A percentile compares a stretch with the other conserved stretches of the same genome.
Evolutionary conservation across 345 rosid genomes (phyloP).

Genomic region (Hevea brasiliensis): DNA sequence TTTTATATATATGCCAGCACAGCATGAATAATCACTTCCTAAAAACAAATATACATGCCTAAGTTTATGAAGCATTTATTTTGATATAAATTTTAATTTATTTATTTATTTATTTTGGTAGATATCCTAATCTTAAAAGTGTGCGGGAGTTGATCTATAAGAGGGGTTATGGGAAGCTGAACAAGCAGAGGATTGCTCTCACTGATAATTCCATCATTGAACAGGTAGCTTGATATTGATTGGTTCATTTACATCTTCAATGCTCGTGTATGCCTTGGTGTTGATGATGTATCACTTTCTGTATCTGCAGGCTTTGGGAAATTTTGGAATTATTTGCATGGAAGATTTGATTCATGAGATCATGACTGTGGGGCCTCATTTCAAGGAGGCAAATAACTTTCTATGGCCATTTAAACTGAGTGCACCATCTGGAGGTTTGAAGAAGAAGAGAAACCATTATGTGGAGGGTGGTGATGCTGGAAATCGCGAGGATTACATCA

Average conservation of each 20-base stretch:
- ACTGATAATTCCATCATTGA: constrained; percentile 79
- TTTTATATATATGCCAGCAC: background rate
- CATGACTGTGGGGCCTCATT: constrained; percentile 85
- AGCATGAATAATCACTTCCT: background rate
- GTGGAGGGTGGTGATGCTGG: constrained; percentile 98
- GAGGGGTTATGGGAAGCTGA: constrained; percentile 83
- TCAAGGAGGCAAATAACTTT: constrained; percentile 88
- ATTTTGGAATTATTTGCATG: constrained; percentile 63
- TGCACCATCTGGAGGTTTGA: constrained; percentile 81
- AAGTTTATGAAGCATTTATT: background rate
- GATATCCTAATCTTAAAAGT: constrained; percentile 91
- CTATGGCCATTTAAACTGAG: constrained; percentile 94
- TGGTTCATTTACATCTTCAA: too few species aligned
- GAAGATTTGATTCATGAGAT: constrained; percentile 92
- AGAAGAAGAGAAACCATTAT: constrained; percentile 93
- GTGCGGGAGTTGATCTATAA: constrained; percentile 85
- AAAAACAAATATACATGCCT: background rate
- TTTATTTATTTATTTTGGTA: constrained; percentile 4
- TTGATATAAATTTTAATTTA: too few species aligned
- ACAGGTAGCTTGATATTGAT: constrained; percentile 42
- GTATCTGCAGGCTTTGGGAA: constrained; percentile 55
- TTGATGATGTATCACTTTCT: background rate
- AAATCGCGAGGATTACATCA: constrained; percentile 76
- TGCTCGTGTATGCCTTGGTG: too few species aligned
- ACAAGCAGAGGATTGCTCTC: constrained; percentile 70